Evolutionary conservation across 2,329 filamentous ascomycete species (phyloP), one percentile per base, ranked within the genome.

Genomic region (Reticulascus tulasneorum): DNA sequence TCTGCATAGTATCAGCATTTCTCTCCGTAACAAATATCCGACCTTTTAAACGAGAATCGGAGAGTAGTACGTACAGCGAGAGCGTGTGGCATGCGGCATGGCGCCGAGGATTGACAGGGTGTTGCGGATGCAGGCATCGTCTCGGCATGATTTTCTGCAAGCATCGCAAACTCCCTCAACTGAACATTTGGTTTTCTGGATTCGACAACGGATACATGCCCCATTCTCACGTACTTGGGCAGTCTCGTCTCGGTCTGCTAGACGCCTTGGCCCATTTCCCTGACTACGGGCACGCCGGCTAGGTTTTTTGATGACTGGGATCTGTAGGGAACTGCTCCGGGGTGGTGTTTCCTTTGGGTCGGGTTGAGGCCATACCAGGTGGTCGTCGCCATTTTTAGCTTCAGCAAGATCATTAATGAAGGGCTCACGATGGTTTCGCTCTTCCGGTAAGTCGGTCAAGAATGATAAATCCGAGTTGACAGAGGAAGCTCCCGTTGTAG

Each of bases 241-340:
- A 13, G 25, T 29, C 36, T 42, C 37, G 24, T 16, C 21, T 12
- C 27, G 22, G 22, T 42, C 29, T 29, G 38, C 38, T 9, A 42
- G 31, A 8, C 35, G 30, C 26, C 39, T 27, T 16, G 31, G 15
- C 12, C n/a, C n/a, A n/a, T n/a, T n/a, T n/a, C n/a, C 25, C 12
- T 25, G 33, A 27, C 33, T 36, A 21, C 33, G 29, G 17, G 33
- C 15, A 21, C 25, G 24, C 15, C 33, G 33, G 17, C 13, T 13
- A 20, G 16, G 28, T 27, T 36, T 36, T 22, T 36, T 36, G 12
- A 22, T 22, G 18, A 21, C 26, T 19, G 33, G 26, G 16, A 36
- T 20, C 9, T 15, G 23, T 20, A 36, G 33, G 25, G n/a, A 19
- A 22, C 15, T 20, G 26, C 30, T 18, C 15, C 33, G 33, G 25